Evolutionary conservation across 176 grass and related monocot species (phyloP), one percentile per base, ranked within the genome.

Genomic region (Avena insularis): DNA sequence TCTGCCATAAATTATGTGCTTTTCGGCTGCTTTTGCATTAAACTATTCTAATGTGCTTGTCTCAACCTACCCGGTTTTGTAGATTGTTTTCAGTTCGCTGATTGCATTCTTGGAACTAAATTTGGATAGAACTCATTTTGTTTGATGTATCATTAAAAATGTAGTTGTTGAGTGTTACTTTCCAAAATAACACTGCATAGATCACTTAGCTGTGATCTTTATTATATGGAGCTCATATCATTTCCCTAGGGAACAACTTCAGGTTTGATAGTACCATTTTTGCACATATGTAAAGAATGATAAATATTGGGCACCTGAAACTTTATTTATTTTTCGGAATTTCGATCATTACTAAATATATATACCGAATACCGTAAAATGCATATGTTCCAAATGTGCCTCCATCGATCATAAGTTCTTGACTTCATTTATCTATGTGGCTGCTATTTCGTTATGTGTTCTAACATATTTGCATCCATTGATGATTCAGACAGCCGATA

Each of bases 401-500:
- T 75, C n/a, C 49, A 2, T n/a, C 33, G 33, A 35, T 35, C 33
- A 9, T 57, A 81, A 74, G 45, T 50, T 76, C 13, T 77, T 77
- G 48, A 25, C 25, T 47, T 77, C 73, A 16, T 48, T 79, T 69
- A 8, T 78, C 12, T 38, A 79, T 17, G 64, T 61, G 35, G 51
- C 75, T 80, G 1, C 79, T 17, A 49, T 6, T 59, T 60, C 57
- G 33, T 77, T 73, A 87, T 72, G 5, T 25, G 29, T 83, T 85
- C 21, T 84, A 43, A 78, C 17, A 63, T 85, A 23, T 85, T 47
- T 80, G 69, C 43, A 57, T 82, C 12, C 3, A 62, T 69, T 80
- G 31, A 65, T 90, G 54, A 33, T 87, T 64, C 87, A 98, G 95
- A 86, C 92, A 25, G 93, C 95, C 1, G 92, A 97, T 43, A 93